Evolutionary conservation across 2,329 filamentous ascomycete species (phyloP), one percentile per base, ranked within the genome.

Genomic region (Calonectria hawksworthii): DNA sequence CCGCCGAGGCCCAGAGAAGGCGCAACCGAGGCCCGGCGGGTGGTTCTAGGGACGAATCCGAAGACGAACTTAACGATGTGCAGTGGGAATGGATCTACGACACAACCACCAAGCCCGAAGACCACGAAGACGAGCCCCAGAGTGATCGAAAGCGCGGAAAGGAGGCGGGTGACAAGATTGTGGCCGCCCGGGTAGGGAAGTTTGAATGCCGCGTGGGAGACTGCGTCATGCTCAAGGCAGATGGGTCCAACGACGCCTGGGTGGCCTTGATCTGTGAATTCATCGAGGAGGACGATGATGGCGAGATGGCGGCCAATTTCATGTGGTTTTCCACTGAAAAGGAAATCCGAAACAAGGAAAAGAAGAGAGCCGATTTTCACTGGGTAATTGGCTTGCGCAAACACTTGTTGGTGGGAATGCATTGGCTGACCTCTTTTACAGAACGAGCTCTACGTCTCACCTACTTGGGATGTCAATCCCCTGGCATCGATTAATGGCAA

Each of bases 251-350:
- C 77, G 95, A 98, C 81, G 94, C 96, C 14, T 99, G 97, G 96
- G 94, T 98, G 3, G 97, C 95, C 41, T 92, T 99, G 75, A 94
- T 98, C 68, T 94, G 93, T 80, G 93, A 95, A 54, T 98, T 99
- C 78, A 83, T 93, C 50, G 93, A 96, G 59, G 91, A 93, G 38
- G 93, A 94, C 26, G 93, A 94, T 16, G 83, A 86, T 21, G 85
- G 82, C 30, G 84, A 94, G 54, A 98, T 95, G 88, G 92, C 93
- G 32, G 96, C 94, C 70, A 94, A 94, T 76, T 97, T 99, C 82
- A 93, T 98, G 90, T 99, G 97, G 97, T 98, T 99, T 83, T 96
- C 95, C 0, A 95, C 95, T 0, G 94, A 98, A 80, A 94, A 94
- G 81, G 96, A 99, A 85, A 95, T 98, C 75, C 92, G 93, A 34